A percentile compares a stretch with the other conserved stretches of the same genome.
Conservation (phyloP, 2,329 filamentous ascomycete species). For the Rhynchosporium agropyri region DNA sequence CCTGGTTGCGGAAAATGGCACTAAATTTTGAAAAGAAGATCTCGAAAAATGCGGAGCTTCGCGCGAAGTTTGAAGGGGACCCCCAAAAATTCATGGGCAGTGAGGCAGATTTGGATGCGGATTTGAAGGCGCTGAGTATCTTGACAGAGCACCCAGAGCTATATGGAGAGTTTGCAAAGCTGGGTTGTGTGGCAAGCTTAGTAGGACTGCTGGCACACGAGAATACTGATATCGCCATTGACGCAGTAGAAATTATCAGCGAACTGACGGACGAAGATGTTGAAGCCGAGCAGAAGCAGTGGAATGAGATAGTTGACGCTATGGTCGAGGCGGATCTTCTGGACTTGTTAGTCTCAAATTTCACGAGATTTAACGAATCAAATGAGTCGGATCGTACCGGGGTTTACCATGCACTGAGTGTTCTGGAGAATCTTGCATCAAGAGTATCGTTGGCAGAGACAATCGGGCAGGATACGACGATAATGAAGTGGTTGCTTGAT, state of each 20-base stretch:
- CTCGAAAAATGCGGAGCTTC: conserved; percentile 84
- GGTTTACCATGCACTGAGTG: conserved; percentile 80
- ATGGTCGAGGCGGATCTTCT: conserved; percentile 71
- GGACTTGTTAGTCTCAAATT: conserved; percentile 74
- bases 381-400: conserved; percentile 76
- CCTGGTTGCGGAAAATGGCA: conserved; percentile 82
- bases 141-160: conserved; percentile 84
- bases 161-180: conserved; percentile 76
- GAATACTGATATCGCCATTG: conserved; percentile 95
- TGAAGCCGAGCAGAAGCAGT: conserved; percentile 76
- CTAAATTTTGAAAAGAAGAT: conserved; percentile 90
- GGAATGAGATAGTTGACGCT: conserved; percentile 73
- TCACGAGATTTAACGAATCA: conserved; percentile 77
- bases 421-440: conserved; percentile 85
- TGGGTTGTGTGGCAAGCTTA: conserved; percentile 73
- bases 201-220: conserved; percentile 88
- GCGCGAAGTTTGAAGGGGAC: conserved; percentile 80
- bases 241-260: conserved; percentile 82
- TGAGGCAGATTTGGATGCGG: conserved; percentile 87
- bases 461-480: conserved; percentile 67
- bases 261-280: conserved; percentile 96
- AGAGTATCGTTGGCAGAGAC: conserved; percentile 67
- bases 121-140: conserved; percentile 84
- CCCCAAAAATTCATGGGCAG: conserved; percentile 81
- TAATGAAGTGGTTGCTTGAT: conserved; percentile 77